Percentiles rank a stretch among this genome's conserved stretches.
These are phyloP conservation scores for Macadamia tetraphylla DNA, from an alignment of 164 flowering plant genomes.

Conservation along the genomic window DNA sequence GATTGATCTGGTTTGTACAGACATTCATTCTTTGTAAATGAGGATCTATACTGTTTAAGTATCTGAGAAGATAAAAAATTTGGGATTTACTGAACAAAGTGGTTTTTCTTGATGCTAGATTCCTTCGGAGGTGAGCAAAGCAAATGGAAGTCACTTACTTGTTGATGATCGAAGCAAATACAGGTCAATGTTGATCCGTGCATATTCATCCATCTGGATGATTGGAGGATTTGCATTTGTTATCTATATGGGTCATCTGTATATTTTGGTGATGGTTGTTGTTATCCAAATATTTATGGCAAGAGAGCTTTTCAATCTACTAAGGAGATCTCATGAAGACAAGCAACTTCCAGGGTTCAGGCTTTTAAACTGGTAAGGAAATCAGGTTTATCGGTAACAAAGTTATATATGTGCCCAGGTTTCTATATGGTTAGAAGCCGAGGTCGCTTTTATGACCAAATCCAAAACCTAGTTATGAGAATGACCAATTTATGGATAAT, in stretches of 20 bases:
- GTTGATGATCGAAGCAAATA: slow-evolving; percentile 79
- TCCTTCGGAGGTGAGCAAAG: slow-evolving; percentile 42
- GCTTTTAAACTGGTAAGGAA: slow-evolving; percentile 78
- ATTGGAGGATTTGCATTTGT: slow-evolving; percentile 76
- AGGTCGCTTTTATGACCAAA: not conserved
- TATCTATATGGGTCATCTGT: slow-evolving; percentile 94
- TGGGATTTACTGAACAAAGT: not conserved
- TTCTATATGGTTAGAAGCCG: not conserved
- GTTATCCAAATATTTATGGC: slow-evolving; percentile 93
- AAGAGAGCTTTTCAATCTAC: slow-evolving; percentile 75
- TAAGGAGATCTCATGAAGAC: slow-evolving; percentile 80
- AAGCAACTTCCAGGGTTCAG: slow-evolving; percentile 85
- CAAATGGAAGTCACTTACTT: slow-evolving; percentile 65
- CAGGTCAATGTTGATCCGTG: slow-evolving; percentile 71
- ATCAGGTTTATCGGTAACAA: not conserved
- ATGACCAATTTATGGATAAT: not conserved
- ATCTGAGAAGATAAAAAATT: too few relatives aligned
- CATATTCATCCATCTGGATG: slow-evolving; percentile 86
- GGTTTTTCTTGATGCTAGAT: slow-evolving; percentile 32
- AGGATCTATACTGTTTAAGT: too few relatives aligned
- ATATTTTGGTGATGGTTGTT: slow-evolving; percentile 91
- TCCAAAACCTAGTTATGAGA: not conserved
- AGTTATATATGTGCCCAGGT: not conserved
- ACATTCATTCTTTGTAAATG: too few relatives aligned
- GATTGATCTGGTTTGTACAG: too few relatives aligned